A percentile compares a stretch with the other conserved stretches of the same genome.
Evolutionary conservation across 768 basidiomycete genomes (phyloP).

Genomic region (Leccinum fibrillosum): DNA sequence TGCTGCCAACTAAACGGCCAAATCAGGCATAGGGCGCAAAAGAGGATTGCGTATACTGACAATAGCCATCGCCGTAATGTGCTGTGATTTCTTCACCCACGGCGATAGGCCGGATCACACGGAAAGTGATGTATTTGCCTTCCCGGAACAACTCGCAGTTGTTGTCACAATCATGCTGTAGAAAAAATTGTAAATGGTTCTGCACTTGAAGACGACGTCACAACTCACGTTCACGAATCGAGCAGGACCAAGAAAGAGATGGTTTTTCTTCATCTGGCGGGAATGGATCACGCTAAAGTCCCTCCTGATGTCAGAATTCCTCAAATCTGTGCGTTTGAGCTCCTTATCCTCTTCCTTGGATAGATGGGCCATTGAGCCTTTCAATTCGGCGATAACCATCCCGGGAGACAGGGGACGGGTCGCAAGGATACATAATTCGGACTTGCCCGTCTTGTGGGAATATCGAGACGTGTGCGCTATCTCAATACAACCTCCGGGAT

Average conservation of each 20-base stretch:
- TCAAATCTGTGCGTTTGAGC: slow-evolving; percentile 76
- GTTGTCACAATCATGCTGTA: slow-evolving; percentile 84
- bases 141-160: slow-evolving; percentile 88
- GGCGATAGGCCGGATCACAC: slow-evolving; percentile 72
- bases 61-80: slow-evolving; percentile 88
- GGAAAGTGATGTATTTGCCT: slow-evolving; percentile 87
- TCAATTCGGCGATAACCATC: slow-evolving; percentile 77
- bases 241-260: slow-evolving; percentile 87
- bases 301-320: slow-evolving; percentile 67
- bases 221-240: slow-evolving; percentile 85
- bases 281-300: slow-evolving; percentile 93
- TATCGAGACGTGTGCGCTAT: slow-evolving; percentile 88
- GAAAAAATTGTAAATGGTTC: background rate
- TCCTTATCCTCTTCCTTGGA: slow-evolving; percentile 85
- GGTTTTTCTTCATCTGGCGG: slow-evolving; percentile 88
- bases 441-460: slow-evolving; percentile 83
- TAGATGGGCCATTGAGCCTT: slow-evolving; percentile 87
- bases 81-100: slow-evolving; percentile 87
- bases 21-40: slow-evolving; percentile 26
- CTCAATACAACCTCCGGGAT: slow-evolving; percentile 80
- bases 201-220: background rate
- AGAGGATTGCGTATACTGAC: slow-evolving; percentile 46
- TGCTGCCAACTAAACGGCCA: slow-evolving; percentile 53
- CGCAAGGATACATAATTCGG: slow-evolving; percentile 83
- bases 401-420: slow-evolving; percentile 68